Percentiles rank a stretch among this genome's conserved stretches.
phyloP scores from a whole-genome alignment of 768 basidiomycete genomes.

The Boletus eberwhitei region DNA sequence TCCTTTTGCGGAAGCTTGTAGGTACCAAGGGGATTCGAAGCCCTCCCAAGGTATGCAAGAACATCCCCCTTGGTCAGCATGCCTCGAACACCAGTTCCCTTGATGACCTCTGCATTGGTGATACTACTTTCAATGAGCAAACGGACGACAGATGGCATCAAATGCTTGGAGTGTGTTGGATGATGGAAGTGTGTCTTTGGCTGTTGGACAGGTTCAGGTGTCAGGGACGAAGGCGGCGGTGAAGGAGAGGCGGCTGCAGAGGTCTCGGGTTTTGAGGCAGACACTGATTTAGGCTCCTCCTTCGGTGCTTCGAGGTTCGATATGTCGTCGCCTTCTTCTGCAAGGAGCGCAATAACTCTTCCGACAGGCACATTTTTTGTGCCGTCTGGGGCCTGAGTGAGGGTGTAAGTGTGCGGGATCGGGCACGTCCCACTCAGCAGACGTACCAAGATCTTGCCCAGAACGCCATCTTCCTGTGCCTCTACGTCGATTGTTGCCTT shows the following conservation, averaged over 20 bases:
- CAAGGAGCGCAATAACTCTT: constrained; percentile 84
- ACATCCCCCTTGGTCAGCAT: constrained; percentile 98
- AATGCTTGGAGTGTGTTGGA: constrained; percentile 56
- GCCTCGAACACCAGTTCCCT: constrained; percentile 86
- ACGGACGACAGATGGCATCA: constrained; percentile 90
- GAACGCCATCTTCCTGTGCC: constrained; percentile 92
- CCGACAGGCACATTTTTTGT: constrained; percentile 85
- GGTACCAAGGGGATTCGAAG: constrained; percentile 73
- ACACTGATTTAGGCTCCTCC: constrained; percentile 28
- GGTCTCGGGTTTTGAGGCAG: constrained; percentile 20
- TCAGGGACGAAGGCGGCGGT: constrained; percentile 14
- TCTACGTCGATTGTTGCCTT: constrained; percentile 98
- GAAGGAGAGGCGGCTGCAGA: constrained; percentile 19
- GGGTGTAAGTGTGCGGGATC: neutral
- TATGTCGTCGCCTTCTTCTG: constrained; percentile 95
- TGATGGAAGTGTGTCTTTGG: constrained; percentile 35
- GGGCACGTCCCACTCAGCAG: neutral
- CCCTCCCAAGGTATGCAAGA: constrained; percentile 79
- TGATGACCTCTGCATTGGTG: constrained; percentile 60
- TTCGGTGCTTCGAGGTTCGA: constrained; percentile 71
- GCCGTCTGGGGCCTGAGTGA: constrained; percentile 65
- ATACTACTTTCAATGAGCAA: constrained; percentile 60
- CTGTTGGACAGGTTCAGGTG: constrained; percentile 23
- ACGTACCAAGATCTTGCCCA: constrained; percentile 90
- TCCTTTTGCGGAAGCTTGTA: constrained; percentile 48